Percentiles rank a stretch among this genome's conserved stretches.
Conservation (phyloP, 1,139 yeast genomes). For the Yamadazyma taylorii region DNA sequence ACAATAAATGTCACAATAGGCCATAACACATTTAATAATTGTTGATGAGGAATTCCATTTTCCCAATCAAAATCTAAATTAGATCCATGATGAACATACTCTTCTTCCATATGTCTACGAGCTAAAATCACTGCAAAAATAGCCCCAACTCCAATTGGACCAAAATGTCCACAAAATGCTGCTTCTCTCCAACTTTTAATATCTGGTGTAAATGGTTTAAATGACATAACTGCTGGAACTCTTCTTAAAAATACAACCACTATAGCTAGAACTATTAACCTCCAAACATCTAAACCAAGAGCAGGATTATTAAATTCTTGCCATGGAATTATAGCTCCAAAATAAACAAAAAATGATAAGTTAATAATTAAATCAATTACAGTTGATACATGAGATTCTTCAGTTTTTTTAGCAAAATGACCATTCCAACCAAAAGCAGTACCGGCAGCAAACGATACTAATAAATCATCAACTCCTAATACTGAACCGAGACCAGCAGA, state of each 20-base stretch:
- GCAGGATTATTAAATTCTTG: conserved; percentile 64
- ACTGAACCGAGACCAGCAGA: conserved; percentile 95
- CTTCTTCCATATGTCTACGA: conserved; percentile 69
- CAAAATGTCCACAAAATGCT: conserved; percentile 93
- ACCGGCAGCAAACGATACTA: conserved; percentile 95
- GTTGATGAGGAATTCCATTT: conserved; percentile 58
- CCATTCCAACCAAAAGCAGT: conserved; percentile 98
- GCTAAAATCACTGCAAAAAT: conserved; percentile 87
- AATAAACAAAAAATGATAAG: conserved; percentile 86
- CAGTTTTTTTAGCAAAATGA: conserved; percentile 83
- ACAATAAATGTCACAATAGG: conserved; percentile 87
- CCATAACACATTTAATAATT: conserved; percentile 77
- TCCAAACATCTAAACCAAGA: conserved; percentile 81
- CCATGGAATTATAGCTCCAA: conserved; percentile 97
- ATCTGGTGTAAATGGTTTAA: conserved; percentile 87
- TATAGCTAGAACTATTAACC: conserved; percentile 75
- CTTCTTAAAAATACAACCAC: conserved; percentile 84
- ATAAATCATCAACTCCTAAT: conserved; percentile 87
- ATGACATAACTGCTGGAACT: conserved; percentile 78
- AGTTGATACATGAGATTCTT: conserved; percentile 89
- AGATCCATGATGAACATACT: conserved; percentile 27
- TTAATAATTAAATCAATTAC: conserved; percentile 84
- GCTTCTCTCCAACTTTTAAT: conserved; percentile 95
- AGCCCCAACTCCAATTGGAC: conserved; percentile 98
- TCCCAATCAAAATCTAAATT: conserved; percentile 46